phyloP scores from a whole-genome alignment of 257 asterid genomes.

The Fraxinus pennsylvanica region DNA sequence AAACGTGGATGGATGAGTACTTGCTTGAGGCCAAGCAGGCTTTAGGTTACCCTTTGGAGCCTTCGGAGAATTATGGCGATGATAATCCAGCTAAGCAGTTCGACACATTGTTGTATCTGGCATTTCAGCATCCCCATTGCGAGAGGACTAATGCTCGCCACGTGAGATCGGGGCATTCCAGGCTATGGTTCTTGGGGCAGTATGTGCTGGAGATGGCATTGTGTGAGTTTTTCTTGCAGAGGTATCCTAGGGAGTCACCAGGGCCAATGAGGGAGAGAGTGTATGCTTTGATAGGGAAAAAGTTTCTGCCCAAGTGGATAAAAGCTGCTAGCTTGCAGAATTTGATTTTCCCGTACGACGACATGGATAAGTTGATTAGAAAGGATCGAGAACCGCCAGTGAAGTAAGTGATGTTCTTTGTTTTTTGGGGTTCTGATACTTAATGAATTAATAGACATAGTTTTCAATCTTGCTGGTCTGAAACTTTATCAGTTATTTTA shows the following conservation, averaged over 20 bases:
- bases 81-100: slow-evolving; percentile 94
- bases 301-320: slow-evolving; percentile 80
- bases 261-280: slow-evolving; percentile 99
- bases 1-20: slow-evolving; percentile 88
- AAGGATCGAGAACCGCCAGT: slow-evolving; percentile 86
- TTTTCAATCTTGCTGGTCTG: neutral
- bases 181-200: slow-evolving; percentile 82
- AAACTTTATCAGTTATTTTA: neutral
- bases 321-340: slow-evolving; percentile 90
- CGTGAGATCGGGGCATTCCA: slow-evolving; percentile 79
- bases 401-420: slow-evolving; percentile 53
- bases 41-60: slow-evolving; percentile 87
- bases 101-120: slow-evolving; percentile 78
- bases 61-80: slow-evolving; percentile 69
- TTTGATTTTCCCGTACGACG: slow-evolving; percentile 84
- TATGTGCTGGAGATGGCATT: slow-evolving; percentile 78
- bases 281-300: slow-evolving; percentile 86
- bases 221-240: slow-evolving; percentile 92
- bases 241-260: slow-evolving; percentile 94
- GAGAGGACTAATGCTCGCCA: slow-evolving; percentile 89
- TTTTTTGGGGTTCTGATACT: neutral
- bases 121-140: slow-evolving; percentile 91
- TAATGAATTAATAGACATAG: neutral
- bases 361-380: slow-evolving; percentile 73
- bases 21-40: slow-evolving; percentile 90